Evolutionary conservation across 2,329 filamentous ascomycete genomes (phyloP), one percentile per base, ranked within the genome.

Genomic region (Diatrype stigma): DNA sequence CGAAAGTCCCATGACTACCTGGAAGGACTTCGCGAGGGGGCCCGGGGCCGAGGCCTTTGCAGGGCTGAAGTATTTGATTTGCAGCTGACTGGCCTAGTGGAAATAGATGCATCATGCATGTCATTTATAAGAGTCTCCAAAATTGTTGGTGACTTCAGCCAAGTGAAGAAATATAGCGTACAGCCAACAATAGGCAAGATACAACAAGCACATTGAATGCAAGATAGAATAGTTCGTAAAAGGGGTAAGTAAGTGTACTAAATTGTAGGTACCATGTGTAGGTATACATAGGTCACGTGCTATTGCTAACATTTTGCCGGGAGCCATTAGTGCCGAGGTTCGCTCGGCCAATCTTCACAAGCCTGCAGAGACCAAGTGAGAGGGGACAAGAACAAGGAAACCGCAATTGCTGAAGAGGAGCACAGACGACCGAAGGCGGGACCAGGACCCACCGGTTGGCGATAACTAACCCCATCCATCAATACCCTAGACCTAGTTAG

Each of bases 1-100:
- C 49, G 66, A 66, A 49, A 70, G 74, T 44, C 63, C 65, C 56
- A 63, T 71, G 53, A 74, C 70, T 2, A 73, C 67, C 3, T 76
- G 70, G 69, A 69, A 67, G 50, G 72, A 74, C 45, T 72, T 63
- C 45, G 55, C 68, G 51, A 65, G 62, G 57, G 64, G 60, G 26
- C 57, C 64, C 28, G 63, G 60, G 23, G 57, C 64, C 26, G 59
- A 63, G 45, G 63, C 58, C 17, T 72, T 70, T 53, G 63, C 64
- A 44, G 66, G 62, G 6, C 58, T 73, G 54, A 67, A 73, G 55
- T 73, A 58, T n/a, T n/a, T n/a, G n/a, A n/a, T n/a, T n/a, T n/a
- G n/a, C n/a, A n/a, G n/a, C n/a, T n/a, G n/a, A n/a, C n/a, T n/a
- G n/a, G n/a, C n/a, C n/a, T n/a, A n/a, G n/a, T n/a, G n/a, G n/a